Evolutionary conservation across 139 green algal species (phyloP), one percentile per base, ranked within the genome.

Genomic region (Chlamydomonas sp.): DNA sequence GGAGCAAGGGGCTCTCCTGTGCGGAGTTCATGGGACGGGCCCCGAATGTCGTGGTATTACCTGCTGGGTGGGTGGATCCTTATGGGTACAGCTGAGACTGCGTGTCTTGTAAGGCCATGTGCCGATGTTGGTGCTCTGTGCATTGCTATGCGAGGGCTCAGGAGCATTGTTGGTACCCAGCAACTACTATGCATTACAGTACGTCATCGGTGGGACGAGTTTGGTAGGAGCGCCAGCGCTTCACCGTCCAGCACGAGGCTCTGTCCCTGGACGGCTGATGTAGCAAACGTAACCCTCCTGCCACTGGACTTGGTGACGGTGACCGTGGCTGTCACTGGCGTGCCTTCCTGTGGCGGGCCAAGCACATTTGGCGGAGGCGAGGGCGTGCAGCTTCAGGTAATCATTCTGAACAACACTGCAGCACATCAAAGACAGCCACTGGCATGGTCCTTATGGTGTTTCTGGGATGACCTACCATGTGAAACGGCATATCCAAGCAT

Each of bases 231-330:
- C 5, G 89, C 89, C 72, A 92, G 76, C 1, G 89, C 89, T 10
- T 80, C 85, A 0, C 84, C 89, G 4, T 92, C 89, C 12, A 92
- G 12, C 14, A 90, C 18, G 1, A 88, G 10, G 61, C 83, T 15
- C 20, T 87, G 72, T 8, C 61, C 31, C 62, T 76, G 31, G 7
- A 87, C 72, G 5, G 72, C 71, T 3, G 73, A 49, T 4, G 84
- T 92, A 0, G 71, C 76, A 18, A 92, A 92, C 12, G 80, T 80
- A 0, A 92, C 79, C 2, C 89, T 80, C 2, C 78, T 68, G 3
- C 85, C 85, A 31, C 66, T 85, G 5, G 80, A 60, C 1, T 49
- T 62, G 1, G 16, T 5, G 1, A 90, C 85, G 2, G 63, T 77
- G 0, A 92, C 89, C 17, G 60, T 75, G 1, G 89, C 84, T 3